Conservation (phyloP, 805 yeast genomes). For the Candida fluviatilis region DNA sequence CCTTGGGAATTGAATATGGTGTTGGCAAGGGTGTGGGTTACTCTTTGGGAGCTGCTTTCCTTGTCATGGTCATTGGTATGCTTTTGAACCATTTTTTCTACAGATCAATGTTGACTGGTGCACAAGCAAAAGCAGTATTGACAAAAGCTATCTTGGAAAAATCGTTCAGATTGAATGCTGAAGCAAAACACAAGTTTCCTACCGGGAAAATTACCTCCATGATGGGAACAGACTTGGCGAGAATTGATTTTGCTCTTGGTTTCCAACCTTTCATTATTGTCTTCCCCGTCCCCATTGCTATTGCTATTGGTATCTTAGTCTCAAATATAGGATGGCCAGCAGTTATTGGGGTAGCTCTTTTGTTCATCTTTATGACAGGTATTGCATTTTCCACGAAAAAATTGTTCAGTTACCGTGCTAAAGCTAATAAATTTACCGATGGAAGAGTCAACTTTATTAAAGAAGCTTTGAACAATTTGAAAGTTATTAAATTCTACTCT, state of each 20-base stretch:
- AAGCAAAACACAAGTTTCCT: constrained; percentile 57
- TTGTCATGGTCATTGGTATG: constrained; percentile 27
- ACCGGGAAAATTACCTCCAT: constrained; percentile 70
- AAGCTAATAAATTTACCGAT: constrained; percentile 68
- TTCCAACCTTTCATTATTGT: constrained; percentile 62
- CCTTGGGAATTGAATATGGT: constrained; percentile 18
- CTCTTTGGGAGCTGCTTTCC: constrained; percentile 32
- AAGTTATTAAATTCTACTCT: constrained; percentile 80
- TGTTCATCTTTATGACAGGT: constrained; percentile 45
- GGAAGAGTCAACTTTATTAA: constrained; percentile 69
- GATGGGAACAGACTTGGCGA: constrained; percentile 76
- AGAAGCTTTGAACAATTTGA: constrained; percentile 75
- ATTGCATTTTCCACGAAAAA: constrained; percentile 46
- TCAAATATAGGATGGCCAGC: constrained; percentile 71
- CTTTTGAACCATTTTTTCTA: constrained; percentile 62
- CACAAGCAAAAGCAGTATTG: constrained; percentile 63
- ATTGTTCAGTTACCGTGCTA: constrained; percentile 52
- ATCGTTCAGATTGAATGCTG: constrained; percentile 56
- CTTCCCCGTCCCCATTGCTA: constrained; percentile 60
- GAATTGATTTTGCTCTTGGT: constrained; percentile 73
- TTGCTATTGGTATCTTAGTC: constrained; percentile 60
- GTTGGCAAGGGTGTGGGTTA: constrained; percentile 39
- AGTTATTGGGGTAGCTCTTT: constrained; percentile 61
- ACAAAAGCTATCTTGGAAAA: constrained; percentile 70
- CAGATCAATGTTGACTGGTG: constrained; percentile 59